Evolutionary conservation across 306 rosid species (phyloP).

Genomic region (Gleditsia sinensis): DNA sequence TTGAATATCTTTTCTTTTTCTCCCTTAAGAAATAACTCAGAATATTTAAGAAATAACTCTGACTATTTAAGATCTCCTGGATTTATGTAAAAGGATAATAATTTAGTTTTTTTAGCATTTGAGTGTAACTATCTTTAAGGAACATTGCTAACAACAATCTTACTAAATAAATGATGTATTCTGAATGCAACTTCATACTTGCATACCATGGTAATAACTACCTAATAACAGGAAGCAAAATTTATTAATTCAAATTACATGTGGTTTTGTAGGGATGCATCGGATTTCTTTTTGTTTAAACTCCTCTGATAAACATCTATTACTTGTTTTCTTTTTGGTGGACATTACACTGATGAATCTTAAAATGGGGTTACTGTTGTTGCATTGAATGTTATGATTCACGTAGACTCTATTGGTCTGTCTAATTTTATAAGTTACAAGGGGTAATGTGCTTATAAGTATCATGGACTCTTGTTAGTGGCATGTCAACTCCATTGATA

Average conservation of each 20-base stretch:
- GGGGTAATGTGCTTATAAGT: conserved; percentile 1
- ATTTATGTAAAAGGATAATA: background rate
- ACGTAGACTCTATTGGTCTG: background rate
- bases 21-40: background rate
- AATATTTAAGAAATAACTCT: too few relatives aligned
- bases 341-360: background rate
- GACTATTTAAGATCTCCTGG: background rate
- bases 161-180: background rate
- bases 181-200: conserved; percentile 1
- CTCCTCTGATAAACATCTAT: background rate
- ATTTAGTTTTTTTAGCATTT: background rate
- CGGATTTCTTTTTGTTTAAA: background rate
- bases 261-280: background rate
- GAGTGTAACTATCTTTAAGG: background rate
- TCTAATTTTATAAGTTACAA: background rate
- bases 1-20: background rate
- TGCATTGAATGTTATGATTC: background rate
- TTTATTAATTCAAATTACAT: conserved; percentile 6
- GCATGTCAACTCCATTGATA: background rate
- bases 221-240: conserved; percentile 1
- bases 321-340: background rate
- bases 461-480: conserved; percentile 10
- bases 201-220: background rate
- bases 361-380: background rate
- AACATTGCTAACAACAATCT: background rate